These are phyloP conservation scores for Tritrichomonas foetus DNA, from an alignment of 208 protist genomes.

Conservation along the genomic window DNA sequence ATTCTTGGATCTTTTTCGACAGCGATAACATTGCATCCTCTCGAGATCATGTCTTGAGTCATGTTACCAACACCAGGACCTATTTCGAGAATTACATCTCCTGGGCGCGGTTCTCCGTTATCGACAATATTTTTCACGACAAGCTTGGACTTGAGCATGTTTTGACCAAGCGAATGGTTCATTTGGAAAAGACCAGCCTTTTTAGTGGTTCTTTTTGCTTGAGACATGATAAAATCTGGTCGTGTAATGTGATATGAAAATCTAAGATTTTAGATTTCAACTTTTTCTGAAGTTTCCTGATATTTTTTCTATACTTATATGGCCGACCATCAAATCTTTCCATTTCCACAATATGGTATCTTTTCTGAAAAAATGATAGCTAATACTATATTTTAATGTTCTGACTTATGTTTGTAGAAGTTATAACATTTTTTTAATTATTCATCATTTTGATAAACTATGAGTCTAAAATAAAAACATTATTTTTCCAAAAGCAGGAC, in stretches of 20 bases:
- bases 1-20: constrained; percentile 98
- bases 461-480: too few species aligned
- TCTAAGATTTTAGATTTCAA: too few species aligned
- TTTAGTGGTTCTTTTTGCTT: neutral
- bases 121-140: constrained; percentile 51
- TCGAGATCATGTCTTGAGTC: constrained; percentile 90
- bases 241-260: neutral
- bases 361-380: too few species aligned
- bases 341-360: too few species aligned
- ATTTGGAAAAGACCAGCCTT: constrained; percentile 35
- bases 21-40: constrained; percentile 75
- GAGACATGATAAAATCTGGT: neutral
- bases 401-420: too few species aligned
- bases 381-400: too few species aligned
- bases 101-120: constrained; percentile 41
- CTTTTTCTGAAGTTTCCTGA: too few species aligned
- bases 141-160: constrained; percentile 49
- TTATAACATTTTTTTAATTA: too few species aligned
- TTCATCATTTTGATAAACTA: too few species aligned
- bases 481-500: too few species aligned
- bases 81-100: constrained; percentile 50
- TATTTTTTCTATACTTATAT: too few species aligned
- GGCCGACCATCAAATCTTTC: too few species aligned
- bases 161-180: constrained; percentile 51
- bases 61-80: constrained; percentile 80